Evolutionary conservation across 495 filamentous ascomycete species (phyloP), one percentile per base, ranked within the genome.

Genomic region (Podospora australis): DNA sequence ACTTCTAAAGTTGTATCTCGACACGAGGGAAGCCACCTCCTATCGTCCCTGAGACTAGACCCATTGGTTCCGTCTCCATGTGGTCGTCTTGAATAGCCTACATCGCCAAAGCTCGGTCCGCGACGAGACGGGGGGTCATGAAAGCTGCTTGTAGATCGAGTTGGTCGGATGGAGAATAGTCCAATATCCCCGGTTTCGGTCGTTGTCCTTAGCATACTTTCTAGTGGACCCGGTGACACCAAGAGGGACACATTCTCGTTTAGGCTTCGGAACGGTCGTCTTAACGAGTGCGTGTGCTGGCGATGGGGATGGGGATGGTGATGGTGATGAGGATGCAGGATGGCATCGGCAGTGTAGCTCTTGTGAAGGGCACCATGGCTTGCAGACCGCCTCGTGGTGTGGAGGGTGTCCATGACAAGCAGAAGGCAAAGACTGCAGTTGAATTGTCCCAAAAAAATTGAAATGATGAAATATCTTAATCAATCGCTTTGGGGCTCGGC

Each of bases 161-260:
- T 59, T 4, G 77, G 72, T 50, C 70, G 69, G 52, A 78, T 78
- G 34, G 75, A 74, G 48, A 85, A 80, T 39, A 77, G 64, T 6
- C 78, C 82, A 40, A 86, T 78, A 45, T 85, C 80, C 13, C 82
- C 84, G 1, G 78, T 77, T 62, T 87, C 84, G 0, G 82, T 87
- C 0, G 74, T 81, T 7, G 77, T 86, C 59, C 75, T 84, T 34
- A 87, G 74, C 82, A 87, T 86, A 59, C 78, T 77, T 51, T 76
- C 69, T 19, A 74, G 46, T 6, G 72, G 69, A 0, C 67, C 71
- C n/a, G 68, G 72, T 0, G 70, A 73, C 25, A 59, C 55, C 9
- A 73, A 50, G 38, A 70, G 54, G 16, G 63, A 60, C 1, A 54
- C 43, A 32, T 66, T 67, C 39, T 68, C 64, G 19, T 67, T 66